Percentiles rank a stretch among this genome's conserved stretches.
phyloP scores from a whole-genome alignment of 176 grass and related monocot genomes.

The Urochloa ruziziensis region DNA sequence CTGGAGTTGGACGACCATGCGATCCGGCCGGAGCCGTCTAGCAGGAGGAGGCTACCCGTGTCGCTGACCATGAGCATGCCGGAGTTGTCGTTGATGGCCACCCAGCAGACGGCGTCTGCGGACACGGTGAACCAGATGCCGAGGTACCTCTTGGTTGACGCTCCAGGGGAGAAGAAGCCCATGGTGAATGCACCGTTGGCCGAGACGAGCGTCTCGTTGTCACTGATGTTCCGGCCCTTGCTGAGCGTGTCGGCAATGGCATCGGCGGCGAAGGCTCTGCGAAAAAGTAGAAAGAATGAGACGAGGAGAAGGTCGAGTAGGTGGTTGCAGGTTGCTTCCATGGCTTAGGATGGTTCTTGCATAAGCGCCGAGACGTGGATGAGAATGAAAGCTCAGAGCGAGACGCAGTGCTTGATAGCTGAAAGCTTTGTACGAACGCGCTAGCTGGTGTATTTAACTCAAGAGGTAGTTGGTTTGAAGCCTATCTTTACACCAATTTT shows the following conservation, averaged over 20 bases:
- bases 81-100: slow-evolving; percentile 17
- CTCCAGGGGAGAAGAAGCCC: slow-evolving; percentile 38
- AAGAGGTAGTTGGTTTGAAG: no score
- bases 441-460: no score
- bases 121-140: slow-evolving; percentile 37
- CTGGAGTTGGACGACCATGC: slow-evolving; percentile 6
- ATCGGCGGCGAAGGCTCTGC: not conserved
- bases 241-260: not conserved
- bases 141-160: not conserved
- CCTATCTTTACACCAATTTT: no score
- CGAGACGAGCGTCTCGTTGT: slow-evolving; percentile 16
- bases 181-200: slow-evolving; percentile 23
- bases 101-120: slow-evolving; percentile 8
- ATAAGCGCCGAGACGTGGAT: no score
- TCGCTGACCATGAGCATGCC: not conserved
- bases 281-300: not conserved
- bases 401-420: not conserved
- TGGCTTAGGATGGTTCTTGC: not conserved
- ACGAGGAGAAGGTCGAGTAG: not conserved
- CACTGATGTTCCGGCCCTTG: slow-evolving; percentile 11
- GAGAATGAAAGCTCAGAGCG: not conserved
- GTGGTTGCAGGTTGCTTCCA: not conserved
- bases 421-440: no score
- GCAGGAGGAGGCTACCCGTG: not conserved
- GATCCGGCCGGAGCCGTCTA: not conserved